Percentiles rank a stretch among this genome's conserved stretches.
These are phyloP conservation scores for Begonia peltatifolia DNA, from an alignment of 306 rosid genomes.

Conservation along the genomic window DNA sequence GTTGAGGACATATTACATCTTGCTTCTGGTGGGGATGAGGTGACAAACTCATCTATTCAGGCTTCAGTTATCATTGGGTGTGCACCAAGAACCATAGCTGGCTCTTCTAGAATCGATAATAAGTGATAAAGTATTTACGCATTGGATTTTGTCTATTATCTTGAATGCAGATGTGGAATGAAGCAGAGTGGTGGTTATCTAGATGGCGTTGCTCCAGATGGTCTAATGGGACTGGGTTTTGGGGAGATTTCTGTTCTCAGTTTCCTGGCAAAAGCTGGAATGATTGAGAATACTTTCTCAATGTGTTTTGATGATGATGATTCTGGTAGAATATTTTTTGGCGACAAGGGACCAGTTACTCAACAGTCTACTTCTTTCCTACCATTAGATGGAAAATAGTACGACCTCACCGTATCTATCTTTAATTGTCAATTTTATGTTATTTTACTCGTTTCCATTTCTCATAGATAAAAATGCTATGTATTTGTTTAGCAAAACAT, in stretches of 20 bases:
- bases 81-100: constrained; percentile 4
- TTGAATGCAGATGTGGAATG: constrained; percentile 79
- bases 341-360: constrained; percentile 58
- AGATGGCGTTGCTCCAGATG: constrained; percentile 93
- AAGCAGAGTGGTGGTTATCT: constrained; percentile 88
- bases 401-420: constrained; percentile 9
- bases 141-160: constrained; percentile 8
- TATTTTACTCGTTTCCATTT: not conserved
- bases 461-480: not conserved
- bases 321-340: constrained; percentile 80
- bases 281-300: constrained; percentile 64
- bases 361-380: constrained; percentile 73
- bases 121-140: not conserved
- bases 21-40: constrained; percentile 28
- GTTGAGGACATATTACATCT: constrained; percentile 80
- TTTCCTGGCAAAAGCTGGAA: constrained; percentile 68
- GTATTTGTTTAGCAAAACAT: constrained; percentile 20
- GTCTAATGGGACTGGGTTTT: constrained; percentile 80
- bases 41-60: constrained; percentile 42
- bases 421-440: not conserved
- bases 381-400: constrained; percentile 62
- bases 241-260: constrained; percentile 82
- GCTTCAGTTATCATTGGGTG: constrained; percentile 77
- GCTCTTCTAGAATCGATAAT: not conserved
- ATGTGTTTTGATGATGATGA: constrained; percentile 57